Evolutionary conservation across 768 basidiomycete genomes (phyloP).

Genomic region (Mycena belliarum): DNA sequence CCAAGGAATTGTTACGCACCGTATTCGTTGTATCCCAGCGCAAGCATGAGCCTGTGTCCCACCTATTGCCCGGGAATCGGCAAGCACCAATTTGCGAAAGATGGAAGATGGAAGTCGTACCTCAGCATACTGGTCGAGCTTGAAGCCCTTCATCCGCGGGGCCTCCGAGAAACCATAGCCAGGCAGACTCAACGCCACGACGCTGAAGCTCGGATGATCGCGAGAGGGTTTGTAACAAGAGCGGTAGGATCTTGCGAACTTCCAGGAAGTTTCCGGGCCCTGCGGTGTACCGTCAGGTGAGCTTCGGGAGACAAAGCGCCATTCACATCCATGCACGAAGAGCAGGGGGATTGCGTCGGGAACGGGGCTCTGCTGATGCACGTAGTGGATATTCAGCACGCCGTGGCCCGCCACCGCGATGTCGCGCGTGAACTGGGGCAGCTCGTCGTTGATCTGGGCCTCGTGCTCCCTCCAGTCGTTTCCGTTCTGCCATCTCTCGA

Average conservation of each 20-base stretch:
- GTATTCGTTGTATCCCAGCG: slow-evolving; percentile 38
- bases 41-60: slow-evolving; percentile 37
- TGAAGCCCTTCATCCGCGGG: slow-evolving; percentile 54
- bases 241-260: slow-evolving; percentile 55
- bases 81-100: not conserved
- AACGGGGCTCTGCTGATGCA: slow-evolving; percentile 51
- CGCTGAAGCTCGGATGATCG: slow-evolving; percentile 59
- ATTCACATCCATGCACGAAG: slow-evolving; percentile 60
- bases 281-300: too few relatives aligned
- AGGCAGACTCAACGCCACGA: slow-evolving; percentile 59
- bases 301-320: too few relatives aligned
- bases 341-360: slow-evolving; percentile 56
- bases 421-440: slow-evolving; percentile 58
- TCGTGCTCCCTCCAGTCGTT: slow-evolving; percentile 63
- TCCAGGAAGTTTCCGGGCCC: slow-evolving; percentile 68
- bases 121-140: slow-evolving; percentile 47
- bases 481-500: slow-evolving; percentile 49
- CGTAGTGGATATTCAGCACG: slow-evolving; percentile 51
- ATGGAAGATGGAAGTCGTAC: slow-evolving; percentile 31
- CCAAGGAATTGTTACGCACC: slow-evolving; percentile 19
- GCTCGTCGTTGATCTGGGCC: slow-evolving; percentile 45
- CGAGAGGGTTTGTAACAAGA: slow-evolving; percentile 44
- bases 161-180: slow-evolving; percentile 65
- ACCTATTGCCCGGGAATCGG: slow-evolving; percentile 11
- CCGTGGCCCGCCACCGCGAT: slow-evolving; percentile 51